Base-by-base conservation (phyloP, 106 monocot species). In the Ottelia alismoides region DNA sequence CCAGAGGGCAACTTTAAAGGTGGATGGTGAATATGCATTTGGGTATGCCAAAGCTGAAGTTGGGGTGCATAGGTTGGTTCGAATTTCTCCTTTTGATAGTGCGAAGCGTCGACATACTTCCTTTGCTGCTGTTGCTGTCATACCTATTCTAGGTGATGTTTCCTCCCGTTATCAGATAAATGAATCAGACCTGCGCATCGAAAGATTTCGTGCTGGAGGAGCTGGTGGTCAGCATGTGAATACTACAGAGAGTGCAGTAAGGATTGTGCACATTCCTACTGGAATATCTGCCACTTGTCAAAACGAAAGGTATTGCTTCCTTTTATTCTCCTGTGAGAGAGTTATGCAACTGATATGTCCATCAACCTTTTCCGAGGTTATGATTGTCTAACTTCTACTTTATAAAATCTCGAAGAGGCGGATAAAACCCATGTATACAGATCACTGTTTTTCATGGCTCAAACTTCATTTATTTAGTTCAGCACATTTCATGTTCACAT, bases 231-330 rank as follows among this genome's bases (percentile, higher is more conserved):
- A 89, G 61, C 85, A 85, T 77, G 96, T 66, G 22, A 98, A 98
- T 64, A 85, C 81, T 43, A 98, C 89, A 47, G 96, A 98, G 35
- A 89, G 96, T 71, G 96, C 96, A 53, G 89, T 98, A 61, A 82
- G 96, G 45, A 98, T 89, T 45, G 67, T 82, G 19, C 96, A 98
- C 61, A 77, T 98, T 65, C 96, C 96, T 20, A 89, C 96, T 53
- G 96, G 96, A 28, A 62, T 85, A 58, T 46, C 79, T 52, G 96
- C 96, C 31, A 98, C 89, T 29, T 89, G 89, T 63, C 96, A 98
- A 61, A 98, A 98, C 69, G 89, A 98, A 82, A 85, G 96, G 96
- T 85, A n/a, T n/a, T n/a, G n/a, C n/a, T n/a, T n/a, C n/a, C n/a
- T n/a, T n/a, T n/a, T n/a, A n/a, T n/a, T n/a, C n/a, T n/a, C n/a